Percentiles rank a stretch among this genome's conserved stretches.
Conservation (phyloP, 495 filamentous ascomycete species). For the Chaetomium cochliodes region DNA sequence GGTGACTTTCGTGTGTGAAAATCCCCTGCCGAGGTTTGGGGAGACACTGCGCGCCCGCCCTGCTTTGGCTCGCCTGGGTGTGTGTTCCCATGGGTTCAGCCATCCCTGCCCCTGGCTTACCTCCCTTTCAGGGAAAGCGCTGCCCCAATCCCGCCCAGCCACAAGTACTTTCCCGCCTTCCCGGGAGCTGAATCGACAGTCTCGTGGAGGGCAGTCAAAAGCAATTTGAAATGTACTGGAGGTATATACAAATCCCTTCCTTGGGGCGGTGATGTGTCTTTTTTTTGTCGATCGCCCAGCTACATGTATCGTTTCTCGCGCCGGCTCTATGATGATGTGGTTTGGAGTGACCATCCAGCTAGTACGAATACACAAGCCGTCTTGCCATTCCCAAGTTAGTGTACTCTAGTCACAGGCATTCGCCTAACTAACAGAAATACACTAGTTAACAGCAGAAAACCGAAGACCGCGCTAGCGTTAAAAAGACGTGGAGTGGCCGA, state of each 20-base stretch:
- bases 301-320: too few relatives aligned
- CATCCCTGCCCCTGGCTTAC: conserved; percentile 4
- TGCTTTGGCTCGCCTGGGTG: too few relatives aligned
- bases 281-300: too few relatives aligned
- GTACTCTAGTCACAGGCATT: not conserved
- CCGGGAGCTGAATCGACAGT: not conserved
- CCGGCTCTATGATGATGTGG: not conserved
- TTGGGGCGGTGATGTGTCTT: too few relatives aligned
- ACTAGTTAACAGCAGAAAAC: conserved; percentile 6
- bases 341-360: not conserved
- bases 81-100: not conserved
- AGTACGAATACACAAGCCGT: not conserved
- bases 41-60: not conserved
- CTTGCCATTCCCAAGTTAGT: not conserved
- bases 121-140: conserved; percentile 25
- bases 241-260: too few relatives aligned
- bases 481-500: not conserved
- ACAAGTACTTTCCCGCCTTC: not conserved
- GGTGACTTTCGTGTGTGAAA: conserved; percentile 20
- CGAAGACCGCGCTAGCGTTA: conserved; percentile 7
- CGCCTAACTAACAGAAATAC: not conserved
- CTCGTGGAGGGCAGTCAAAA: too few relatives aligned
- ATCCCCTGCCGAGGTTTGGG: conserved; percentile 10
- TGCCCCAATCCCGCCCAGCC: not conserved
- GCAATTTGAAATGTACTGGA: too few relatives aligned